Evolutionary conservation across 768 basidiomycete genomes (phyloP).

Genomic region (Tylopilus sp.): DNA sequence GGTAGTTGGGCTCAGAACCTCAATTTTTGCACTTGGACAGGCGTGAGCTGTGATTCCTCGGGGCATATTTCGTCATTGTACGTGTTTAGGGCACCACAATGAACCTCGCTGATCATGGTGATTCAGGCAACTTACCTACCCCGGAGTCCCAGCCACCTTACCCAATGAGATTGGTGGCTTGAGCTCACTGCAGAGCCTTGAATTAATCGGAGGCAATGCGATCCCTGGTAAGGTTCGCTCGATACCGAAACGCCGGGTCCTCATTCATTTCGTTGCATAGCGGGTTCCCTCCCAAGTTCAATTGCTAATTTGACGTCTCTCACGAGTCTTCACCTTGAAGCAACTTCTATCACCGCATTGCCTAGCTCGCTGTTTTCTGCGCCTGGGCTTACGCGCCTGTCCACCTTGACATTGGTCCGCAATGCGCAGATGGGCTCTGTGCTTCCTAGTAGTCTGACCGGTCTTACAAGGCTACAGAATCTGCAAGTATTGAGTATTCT

Average conservation of each 20-base stretch:
- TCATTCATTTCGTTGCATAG: slow-evolving; percentile 18
- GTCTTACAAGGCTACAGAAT: slow-evolving; percentile 33
- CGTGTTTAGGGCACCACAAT: slow-evolving; percentile 14
- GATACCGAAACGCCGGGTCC: not conserved
- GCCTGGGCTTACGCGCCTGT: slow-evolving; percentile 30
- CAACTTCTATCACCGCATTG: slow-evolving; percentile 37
- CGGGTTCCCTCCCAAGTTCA: slow-evolving; percentile 39
- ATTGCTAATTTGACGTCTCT: slow-evolving; percentile 38
- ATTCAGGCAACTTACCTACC: slow-evolving; percentile 39
- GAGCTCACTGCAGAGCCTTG: slow-evolving; percentile 35
- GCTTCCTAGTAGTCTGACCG: slow-evolving; percentile 35
- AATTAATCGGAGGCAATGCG: slow-evolving; percentile 39
- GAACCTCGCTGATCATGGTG: not conserved
- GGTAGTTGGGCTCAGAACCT: slow-evolving; percentile 45
- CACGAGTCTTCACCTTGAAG: slow-evolving; percentile 38
- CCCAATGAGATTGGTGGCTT: slow-evolving; percentile 42
- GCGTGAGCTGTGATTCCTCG: slow-evolving; percentile 40
- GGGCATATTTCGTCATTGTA: slow-evolving; percentile 42
- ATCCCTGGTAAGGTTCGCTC: slow-evolving; percentile 37
- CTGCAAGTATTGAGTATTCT: slow-evolving; percentile 30
- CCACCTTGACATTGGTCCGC: slow-evolving; percentile 37
- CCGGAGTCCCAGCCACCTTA: slow-evolving; percentile 43
- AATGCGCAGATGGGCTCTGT: slow-evolving; percentile 38
- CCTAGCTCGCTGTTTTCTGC: slow-evolving; percentile 34
- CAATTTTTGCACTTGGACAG: slow-evolving; percentile 45